Conservation (phyloP, 495 filamentous ascomycete species). For the Eremomyces bilateralis region DNA sequence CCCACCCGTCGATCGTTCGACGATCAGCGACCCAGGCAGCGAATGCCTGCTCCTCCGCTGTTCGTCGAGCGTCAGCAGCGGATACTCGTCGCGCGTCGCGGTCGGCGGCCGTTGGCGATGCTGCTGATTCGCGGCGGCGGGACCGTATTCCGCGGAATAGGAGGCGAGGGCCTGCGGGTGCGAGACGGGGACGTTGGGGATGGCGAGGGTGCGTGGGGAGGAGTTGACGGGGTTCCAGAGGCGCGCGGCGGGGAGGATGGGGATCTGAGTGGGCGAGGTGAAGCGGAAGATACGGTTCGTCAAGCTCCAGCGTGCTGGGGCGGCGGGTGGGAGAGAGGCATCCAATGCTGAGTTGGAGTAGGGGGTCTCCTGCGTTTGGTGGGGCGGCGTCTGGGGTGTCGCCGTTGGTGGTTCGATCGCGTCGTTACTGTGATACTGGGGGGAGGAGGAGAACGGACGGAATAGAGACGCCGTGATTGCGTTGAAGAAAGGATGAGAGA, state of each 20-base stretch:
- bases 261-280: slow-evolving; percentile 6
- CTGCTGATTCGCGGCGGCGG: slow-evolving; percentile 13
- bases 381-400: no score
- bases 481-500: no score
- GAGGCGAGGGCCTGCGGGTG: slow-evolving; percentile 17
- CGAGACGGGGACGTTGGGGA: slow-evolving; percentile 26
- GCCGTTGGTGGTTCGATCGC: no score
- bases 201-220: slow-evolving; percentile 26
- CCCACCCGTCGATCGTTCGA: slow-evolving; percentile 35
- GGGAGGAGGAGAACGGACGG: no score
- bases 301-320: slow-evolving; percentile 12
- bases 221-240: slow-evolving; percentile 47
- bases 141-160: slow-evolving; percentile 12
- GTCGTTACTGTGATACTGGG: no score
- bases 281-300: slow-evolving; percentile 14
- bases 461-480: no score
- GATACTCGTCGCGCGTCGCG: slow-evolving; percentile 34
- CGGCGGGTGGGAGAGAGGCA: no score
- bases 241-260: slow-evolving; percentile 22
- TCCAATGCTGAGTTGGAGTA: no score
- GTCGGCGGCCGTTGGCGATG: slow-evolving; percentile 1
- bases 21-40: slow-evolving; percentile 34
- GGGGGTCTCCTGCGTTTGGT: no score
- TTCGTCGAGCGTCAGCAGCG: slow-evolving; percentile 47
- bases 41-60: slow-evolving; percentile 36